Percentiles rank a stretch among this genome's conserved stretches.
Conservation (phyloP, 2,329 filamentous ascomycete genomes). For the Passalora sequoiae region DNA sequence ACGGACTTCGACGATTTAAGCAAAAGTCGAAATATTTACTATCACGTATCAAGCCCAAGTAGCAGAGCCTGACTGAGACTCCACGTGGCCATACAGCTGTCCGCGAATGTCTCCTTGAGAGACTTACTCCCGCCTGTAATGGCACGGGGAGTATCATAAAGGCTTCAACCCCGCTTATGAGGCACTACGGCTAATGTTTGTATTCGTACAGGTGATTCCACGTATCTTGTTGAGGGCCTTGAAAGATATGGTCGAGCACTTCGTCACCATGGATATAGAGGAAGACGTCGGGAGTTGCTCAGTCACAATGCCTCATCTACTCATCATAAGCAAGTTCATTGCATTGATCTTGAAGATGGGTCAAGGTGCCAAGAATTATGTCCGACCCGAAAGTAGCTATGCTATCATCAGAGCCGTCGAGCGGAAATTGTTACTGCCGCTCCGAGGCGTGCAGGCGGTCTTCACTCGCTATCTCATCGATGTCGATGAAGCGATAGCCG, state of each 20-base stretch:
- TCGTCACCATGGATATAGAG: slow-evolving; percentile 14
- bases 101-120: no score
- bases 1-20: no score
- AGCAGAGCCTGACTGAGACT: no score
- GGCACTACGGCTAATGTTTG: no score
- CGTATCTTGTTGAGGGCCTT: slow-evolving; percentile 22
- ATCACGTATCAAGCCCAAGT: no score
- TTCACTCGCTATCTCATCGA: slow-evolving; percentile 15
- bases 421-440: slow-evolving; percentile 12
- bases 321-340: slow-evolving; percentile 16
- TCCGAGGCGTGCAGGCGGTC: slow-evolving; percentile 13
- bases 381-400: slow-evolving; percentile 9
- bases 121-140: no score
- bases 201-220: slow-evolving; percentile 28
- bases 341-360: slow-evolving; percentile 18
- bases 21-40: no score
- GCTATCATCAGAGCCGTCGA: slow-evolving; percentile 20
- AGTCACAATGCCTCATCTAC: slow-evolving; percentile 19
- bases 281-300: neutral
- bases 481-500: no score
- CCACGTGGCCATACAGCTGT: no score
- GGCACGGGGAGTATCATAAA: slow-evolving; percentile 10
- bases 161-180: slow-evolving; percentile 11
- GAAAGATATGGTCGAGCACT: slow-evolving; percentile 13
- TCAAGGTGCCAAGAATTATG: slow-evolving; percentile 14